These are phyloP conservation scores for Fusarium keratoplasticum DNA, from an alignment of 2,329 filamentous ascomycete species.

Conservation along the genomic window DNA sequence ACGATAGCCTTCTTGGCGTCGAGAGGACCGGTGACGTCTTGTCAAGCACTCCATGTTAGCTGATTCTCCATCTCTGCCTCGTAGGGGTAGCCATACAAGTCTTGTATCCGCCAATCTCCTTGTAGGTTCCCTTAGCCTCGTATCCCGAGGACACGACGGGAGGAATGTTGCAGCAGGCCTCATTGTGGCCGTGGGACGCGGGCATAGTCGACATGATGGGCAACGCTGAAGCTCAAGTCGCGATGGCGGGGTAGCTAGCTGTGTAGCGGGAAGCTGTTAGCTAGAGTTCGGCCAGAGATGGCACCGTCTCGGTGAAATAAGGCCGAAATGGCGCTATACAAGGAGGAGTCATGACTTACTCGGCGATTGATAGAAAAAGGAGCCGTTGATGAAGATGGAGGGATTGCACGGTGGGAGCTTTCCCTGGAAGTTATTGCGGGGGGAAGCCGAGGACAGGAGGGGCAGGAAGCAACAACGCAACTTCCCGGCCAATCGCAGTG, in stretches of 20 bases:
- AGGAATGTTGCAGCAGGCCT: conserved; percentile 69
- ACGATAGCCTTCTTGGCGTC: conserved; percentile 69
- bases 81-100: conserved; percentile 53
- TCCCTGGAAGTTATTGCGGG: conserved; percentile 14
- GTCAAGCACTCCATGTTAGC: not conserved
- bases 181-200: conserved; percentile 64
- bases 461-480: conserved; percentile 16
- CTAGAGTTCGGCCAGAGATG: not conserved
- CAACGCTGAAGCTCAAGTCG: conserved; percentile 3
- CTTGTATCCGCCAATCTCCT: conserved; percentile 66
- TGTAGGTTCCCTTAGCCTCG: conserved; percentile 65
- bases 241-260: conserved; percentile 19
- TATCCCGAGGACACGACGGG: conserved; percentile 69
- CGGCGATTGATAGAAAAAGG: not conserved
- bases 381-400: not conserved
- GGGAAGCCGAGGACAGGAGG: conserved; percentile 20
- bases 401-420: not conserved
- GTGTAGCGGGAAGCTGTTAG: conserved; percentile 11
- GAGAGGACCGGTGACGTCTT: conserved; percentile 61
- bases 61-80: not conserved
- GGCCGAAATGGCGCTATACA: not conserved
- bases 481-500: conserved; percentile 4
- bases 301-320: not conserved
- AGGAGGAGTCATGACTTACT: not conserved
- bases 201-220: conserved; percentile 62